phyloP scores from a whole-genome alignment of 345 rosid genomes.

The Kernera saxatilis region DNA sequence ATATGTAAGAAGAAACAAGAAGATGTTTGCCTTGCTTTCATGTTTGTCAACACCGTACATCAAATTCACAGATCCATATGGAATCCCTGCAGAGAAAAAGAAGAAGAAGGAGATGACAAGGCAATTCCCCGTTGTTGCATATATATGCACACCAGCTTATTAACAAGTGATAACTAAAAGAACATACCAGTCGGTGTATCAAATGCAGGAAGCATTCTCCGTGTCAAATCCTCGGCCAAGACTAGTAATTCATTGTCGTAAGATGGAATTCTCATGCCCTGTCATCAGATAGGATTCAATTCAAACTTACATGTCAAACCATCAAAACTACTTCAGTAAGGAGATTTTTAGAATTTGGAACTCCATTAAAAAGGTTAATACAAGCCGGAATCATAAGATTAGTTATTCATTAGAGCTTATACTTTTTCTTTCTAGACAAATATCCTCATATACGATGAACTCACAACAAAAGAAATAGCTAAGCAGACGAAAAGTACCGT shows the following conservation, averaged over 20 bases:
- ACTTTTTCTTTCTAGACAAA: neutral
- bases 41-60: constrained; percentile 89
- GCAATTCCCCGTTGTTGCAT: neutral
- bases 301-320: neutral
- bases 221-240: constrained; percentile 80
- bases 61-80: constrained; percentile 92
- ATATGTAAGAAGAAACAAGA: neutral
- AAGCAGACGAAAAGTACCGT: constrained; percentile 46
- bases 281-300: constrained; percentile 17
- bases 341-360: neutral
- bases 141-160: neutral
- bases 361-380: neutral
- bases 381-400: neutral
- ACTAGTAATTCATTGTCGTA: constrained; percentile 73
- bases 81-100: constrained; percentile 64
- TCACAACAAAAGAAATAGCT: neutral
- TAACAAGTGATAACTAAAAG: neutral
- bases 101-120: constrained; percentile 4
- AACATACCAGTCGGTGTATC: constrained; percentile 90
- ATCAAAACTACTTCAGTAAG: neutral
- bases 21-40: constrained; percentile 82
- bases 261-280: constrained; percentile 88
- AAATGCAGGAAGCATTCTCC: constrained; percentile 89
- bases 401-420: neutral
- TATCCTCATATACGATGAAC: neutral